These are phyloP conservation scores for Ustilago shanxiensis DNA, from an alignment of 1,284 basidiomycete species.

Conservation along the genomic window DNA sequence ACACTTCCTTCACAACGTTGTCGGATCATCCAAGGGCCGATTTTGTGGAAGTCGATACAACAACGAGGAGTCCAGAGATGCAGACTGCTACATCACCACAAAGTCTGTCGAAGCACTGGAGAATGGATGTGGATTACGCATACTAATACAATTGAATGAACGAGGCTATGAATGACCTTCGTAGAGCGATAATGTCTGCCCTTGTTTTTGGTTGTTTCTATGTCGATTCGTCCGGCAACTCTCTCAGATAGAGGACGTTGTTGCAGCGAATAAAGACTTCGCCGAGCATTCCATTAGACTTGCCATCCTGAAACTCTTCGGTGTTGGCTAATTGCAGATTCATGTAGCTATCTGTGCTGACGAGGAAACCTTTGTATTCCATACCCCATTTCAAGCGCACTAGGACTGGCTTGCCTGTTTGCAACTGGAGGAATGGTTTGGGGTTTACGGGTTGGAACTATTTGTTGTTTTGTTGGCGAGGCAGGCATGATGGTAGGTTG, in stretches of 20 bases:
- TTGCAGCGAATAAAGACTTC: constrained; percentile 93
- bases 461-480: background rate
- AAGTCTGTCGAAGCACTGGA: background rate
- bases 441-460: constrained; percentile 93
- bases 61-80: no score
- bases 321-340: constrained; percentile 99
- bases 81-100: background rate
- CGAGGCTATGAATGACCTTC: background rate
- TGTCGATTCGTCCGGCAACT: constrained; percentile 56
- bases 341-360: constrained; percentile 99
- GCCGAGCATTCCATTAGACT: constrained; percentile 93
- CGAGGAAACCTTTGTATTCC: constrained; percentile 98
- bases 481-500: background rate
- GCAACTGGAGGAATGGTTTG: constrained; percentile 97
- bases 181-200: background rate
- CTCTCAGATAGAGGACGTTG: constrained; percentile 68
- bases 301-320: constrained; percentile 96
- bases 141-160: constrained; percentile 21
- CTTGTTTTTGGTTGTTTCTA: constrained; percentile 5
- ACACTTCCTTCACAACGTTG: no score
- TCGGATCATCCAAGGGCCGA: no score
- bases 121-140: constrained; percentile 11
- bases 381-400: constrained; percentile 98
- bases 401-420: constrained; percentile 95
- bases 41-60: no score